These are phyloP conservation scores for Mucor indicus DNA, from an alignment of 371 early-diverging fungal genomes.

Conservation along the genomic window DNA sequence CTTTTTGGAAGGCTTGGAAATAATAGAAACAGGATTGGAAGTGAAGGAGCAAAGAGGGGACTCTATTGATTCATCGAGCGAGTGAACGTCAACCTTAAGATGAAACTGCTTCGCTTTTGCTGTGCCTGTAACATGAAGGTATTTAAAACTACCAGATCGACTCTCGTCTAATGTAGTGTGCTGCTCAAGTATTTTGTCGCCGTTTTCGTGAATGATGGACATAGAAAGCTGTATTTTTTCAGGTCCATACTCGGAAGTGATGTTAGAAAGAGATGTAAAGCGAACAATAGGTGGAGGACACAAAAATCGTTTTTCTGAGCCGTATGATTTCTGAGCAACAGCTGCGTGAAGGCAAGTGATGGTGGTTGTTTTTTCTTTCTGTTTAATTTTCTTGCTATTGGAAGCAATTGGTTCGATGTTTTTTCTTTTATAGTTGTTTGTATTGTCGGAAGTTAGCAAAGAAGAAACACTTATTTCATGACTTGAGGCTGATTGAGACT, in stretches of 20 bases:
- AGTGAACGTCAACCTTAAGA: slow-evolving; percentile 47
- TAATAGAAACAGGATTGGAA: slow-evolving; percentile 74
- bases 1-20: slow-evolving; percentile 87
- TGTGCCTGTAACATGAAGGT: slow-evolving; percentile 75
- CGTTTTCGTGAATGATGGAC: slow-evolving; percentile 60
- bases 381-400: background rate
- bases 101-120: slow-evolving; percentile 77
- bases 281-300: slow-evolving; percentile 80
- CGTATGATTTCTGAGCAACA: slow-evolving; percentile 86
- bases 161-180: slow-evolving; percentile 54
- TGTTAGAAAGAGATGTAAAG: slow-evolving; percentile 8
- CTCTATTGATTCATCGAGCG: background rate
- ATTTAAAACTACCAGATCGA: slow-evolving; percentile 54
- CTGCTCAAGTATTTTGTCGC: slow-evolving; percentile 50
- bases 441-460: slow-evolving; percentile 15
- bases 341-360: slow-evolving; percentile 64
- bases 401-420: background rate
- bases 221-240: slow-evolving; percentile 58
- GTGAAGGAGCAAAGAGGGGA: slow-evolving; percentile 54
- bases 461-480: slow-evolving; percentile 17
- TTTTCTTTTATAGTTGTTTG: slow-evolving; percentile 10
- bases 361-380: slow-evolving; percentile 31
- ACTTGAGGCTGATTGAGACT: slow-evolving; percentile 11
- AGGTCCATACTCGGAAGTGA: slow-evolving; percentile 4
- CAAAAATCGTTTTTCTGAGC: slow-evolving; percentile 82